Conservation (phyloP, 495 filamentous ascomycete genomes). For the Hyaloscypha bicolor region DNA sequence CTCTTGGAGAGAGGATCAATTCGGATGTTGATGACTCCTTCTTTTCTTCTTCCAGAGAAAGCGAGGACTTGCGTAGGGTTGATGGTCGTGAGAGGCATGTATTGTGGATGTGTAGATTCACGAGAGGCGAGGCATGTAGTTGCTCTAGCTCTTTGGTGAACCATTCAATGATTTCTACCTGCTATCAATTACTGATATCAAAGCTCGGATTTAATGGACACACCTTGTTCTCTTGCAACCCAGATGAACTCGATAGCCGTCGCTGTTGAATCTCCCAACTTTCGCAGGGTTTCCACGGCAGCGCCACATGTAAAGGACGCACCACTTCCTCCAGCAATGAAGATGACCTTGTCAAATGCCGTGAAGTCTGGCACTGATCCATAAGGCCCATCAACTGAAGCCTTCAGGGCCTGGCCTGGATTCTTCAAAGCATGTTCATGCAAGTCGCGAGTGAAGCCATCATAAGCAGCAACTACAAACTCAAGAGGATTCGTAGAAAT, state of each 20-base stretch:
- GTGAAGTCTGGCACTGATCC: conserved; percentile 57
- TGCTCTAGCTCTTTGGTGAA: conserved; percentile 51
- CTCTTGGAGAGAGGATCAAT: conserved; percentile 30
- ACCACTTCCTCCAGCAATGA: conserved; percentile 61
- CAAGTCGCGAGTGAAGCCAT: conserved; percentile 59
- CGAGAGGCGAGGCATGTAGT: conserved; percentile 45
- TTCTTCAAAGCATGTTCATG: conserved; percentile 48
- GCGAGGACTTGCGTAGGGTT: conserved; percentile 6
- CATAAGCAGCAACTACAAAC: conserved; percentile 56
- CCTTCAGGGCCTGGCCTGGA: conserved; percentile 47
- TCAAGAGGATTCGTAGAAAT: conserved; percentile 49
- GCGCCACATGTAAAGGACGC: conserved; percentile 58
- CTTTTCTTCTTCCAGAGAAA: neutral
- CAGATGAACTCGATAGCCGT: conserved; percentile 53
- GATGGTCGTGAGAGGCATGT: conserved; percentile 32
- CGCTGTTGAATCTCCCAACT: conserved; percentile 42
- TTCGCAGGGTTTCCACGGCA: conserved; percentile 50
- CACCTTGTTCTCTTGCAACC: conserved; percentile 52
- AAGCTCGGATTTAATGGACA: conserved; percentile 20
- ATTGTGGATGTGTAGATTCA: conserved; percentile 50
- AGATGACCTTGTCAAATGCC: conserved; percentile 55
- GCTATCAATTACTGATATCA: conserved; percentile 19
- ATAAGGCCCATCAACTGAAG: conserved; percentile 59
- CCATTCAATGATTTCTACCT: conserved; percentile 49
- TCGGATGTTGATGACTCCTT: neutral